Percentiles rank a stretch among this genome's conserved stretches.
Evolutionary conservation across 768 basidiomycete species (phyloP).

Genomic region (Boletus eberwhitei): DNA sequence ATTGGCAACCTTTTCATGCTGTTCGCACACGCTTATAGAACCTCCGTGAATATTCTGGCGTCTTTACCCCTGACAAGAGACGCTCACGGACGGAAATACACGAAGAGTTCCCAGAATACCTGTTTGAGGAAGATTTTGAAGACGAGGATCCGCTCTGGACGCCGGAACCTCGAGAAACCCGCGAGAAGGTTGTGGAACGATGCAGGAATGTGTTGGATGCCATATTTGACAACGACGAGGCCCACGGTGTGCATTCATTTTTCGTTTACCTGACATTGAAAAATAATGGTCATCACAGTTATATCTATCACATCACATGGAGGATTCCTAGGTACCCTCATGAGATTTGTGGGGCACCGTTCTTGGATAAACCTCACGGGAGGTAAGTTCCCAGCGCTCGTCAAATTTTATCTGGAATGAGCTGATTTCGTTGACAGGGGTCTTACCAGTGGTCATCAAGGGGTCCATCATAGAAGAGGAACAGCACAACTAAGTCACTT

Average conservation of each 20-base stretch:
- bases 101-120: constrained; percentile 40
- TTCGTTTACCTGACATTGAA: not conserved
- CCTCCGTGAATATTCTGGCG: constrained; percentile 54
- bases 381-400: constrained; percentile 38
- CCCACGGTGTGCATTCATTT: constrained; percentile 41
- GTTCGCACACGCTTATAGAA: constrained; percentile 38
- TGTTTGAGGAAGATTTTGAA: constrained; percentile 50
- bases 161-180: not conserved
- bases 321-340: constrained; percentile 54
- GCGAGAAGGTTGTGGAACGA: constrained; percentile 33
- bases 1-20: not conserved
- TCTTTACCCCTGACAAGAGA: constrained; percentile 66
- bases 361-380: constrained; percentile 50
- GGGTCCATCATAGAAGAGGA: not conserved
- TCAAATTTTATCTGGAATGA: not conserved
- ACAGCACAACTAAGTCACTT: not conserved
- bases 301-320: constrained; percentile 62
- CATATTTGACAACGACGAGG: constrained; percentile 42
- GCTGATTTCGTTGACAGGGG: not conserved
- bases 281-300: constrained; percentile 32
- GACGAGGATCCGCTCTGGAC: constrained; percentile 61
- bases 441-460: constrained; percentile 11
- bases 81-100: constrained; percentile 39
- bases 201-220: constrained; percentile 48
- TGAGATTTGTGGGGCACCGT: constrained; percentile 41